Evolutionary conservation across 2,329 filamentous ascomycete species (phyloP).

Genomic region (Hypoxylon sp.): DNA sequence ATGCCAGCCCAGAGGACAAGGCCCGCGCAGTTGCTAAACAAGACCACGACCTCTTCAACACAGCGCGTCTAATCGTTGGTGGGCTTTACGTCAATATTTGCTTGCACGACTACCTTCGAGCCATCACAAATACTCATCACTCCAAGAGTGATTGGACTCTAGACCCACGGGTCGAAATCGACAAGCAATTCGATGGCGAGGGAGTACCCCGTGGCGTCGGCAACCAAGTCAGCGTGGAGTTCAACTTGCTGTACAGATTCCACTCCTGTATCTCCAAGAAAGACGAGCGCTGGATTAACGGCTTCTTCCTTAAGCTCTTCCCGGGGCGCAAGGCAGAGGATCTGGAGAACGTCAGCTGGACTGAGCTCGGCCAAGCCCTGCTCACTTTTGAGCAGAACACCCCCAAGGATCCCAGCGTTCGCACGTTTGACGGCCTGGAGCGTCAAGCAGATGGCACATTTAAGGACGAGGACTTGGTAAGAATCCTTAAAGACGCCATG

Average conservation of each 20-base stretch:
- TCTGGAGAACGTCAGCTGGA: slow-evolving; percentile 45
- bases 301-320: slow-evolving; percentile 66
- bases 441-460: slow-evolving; percentile 67
- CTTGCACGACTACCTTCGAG: slow-evolving; percentile 72
- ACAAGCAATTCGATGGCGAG: slow-evolving; percentile 61
- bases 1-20: slow-evolving; percentile 51
- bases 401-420: slow-evolving; percentile 61
- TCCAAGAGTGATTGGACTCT: slow-evolving; percentile 73
- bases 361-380: slow-evolving; percentile 46
- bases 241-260: slow-evolving; percentile 77
- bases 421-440: slow-evolving; percentile 65
- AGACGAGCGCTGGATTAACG: slow-evolving; percentile 74
- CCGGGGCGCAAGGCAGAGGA: slow-evolving; percentile 45
- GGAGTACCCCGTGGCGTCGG: slow-evolving; percentile 70
- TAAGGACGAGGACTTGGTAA: slow-evolving; percentile 70
- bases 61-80: slow-evolving; percentile 66
- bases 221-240: slow-evolving; percentile 78
- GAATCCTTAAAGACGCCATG: slow-evolving; percentile 70
- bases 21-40: slow-evolving; percentile 58
- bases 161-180: slow-evolving; percentile 73
- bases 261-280: slow-evolving; percentile 72
- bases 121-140: slow-evolving; percentile 72
- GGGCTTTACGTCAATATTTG: slow-evolving; percentile 71
- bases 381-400: slow-evolving; percentile 57
- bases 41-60: slow-evolving; percentile 70